Base-by-base conservation (phyloP, 495 filamentous ascomycete genomes). In the Lepraria neglecta region DNA sequence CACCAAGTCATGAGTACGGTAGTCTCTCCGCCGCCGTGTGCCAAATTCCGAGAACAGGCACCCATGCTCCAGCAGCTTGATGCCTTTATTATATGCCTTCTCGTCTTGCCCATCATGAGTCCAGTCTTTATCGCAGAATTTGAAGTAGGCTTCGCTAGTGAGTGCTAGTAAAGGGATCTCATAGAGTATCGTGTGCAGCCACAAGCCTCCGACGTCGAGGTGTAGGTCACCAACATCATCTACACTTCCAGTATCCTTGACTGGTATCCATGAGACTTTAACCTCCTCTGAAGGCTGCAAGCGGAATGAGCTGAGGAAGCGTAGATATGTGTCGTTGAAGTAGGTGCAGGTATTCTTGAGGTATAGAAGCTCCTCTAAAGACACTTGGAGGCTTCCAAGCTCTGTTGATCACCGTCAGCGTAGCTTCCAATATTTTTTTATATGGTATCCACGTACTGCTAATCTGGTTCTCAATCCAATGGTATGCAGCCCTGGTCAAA, bases 161-260 rank as follows among this genome's bases (percentile, higher is more conserved):
- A 98, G 74, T 3, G 95, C 89, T 21, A 98, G 82, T 28, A 98
- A 78, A 0, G 94, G 95, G 61, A 97, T 96, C 75, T 98, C 94
- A 73, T 98, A 98, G 53, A 98, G 83, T 52, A 98, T 98, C 0
- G 94, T 96, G 54, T 97, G 92, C 9, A 91, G 80, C 94, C 94
- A 98, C 56, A 84, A 79, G 21, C 94, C 94, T 66, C 83, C 82
- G 60, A 92, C 82, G 27, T 82, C 70, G 59, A 97, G 83, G 64
- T 84, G 75, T 46, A 97, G 65, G 58, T 88, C 84, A 28, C 95
- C 95, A 44, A 85, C 62, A 55, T 92, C 88, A 1, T 79, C 75
- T 56, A 89, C 85, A 56, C 81, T 80, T 30, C 82, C 85, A 0
- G 81, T 84, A 64, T 90, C 85, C 9, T 83, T 68, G 3, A 77